Evolutionary conservation across 805 yeast species (phyloP), one percentile per base, ranked within the genome.

Genomic region (Starmerella potacharoeniae): DNA sequence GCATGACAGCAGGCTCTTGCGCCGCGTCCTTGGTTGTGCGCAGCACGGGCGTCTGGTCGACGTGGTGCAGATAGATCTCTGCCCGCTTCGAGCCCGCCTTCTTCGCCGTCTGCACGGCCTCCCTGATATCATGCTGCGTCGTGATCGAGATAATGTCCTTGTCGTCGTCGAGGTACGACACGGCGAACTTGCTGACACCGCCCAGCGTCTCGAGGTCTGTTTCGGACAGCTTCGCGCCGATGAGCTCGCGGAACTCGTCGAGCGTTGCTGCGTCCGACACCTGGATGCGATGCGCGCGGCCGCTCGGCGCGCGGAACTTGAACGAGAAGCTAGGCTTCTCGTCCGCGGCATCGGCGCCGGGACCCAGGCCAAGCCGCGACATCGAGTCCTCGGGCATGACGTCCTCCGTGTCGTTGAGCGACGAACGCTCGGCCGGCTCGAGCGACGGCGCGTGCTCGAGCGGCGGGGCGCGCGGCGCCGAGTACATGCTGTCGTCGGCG

Each of bases 131-230:
- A 62, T 76, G 77, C 62, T 83, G 84, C 3, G 84, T 77, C 0
- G 93, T 84, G 40, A 88, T 79, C 0, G 87, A 81, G 29, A 88
- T 86, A 13, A 83, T 71, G 65, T 88, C 96, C 13, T 86, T 84
- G 63, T 88, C 95, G 63, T 87, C 95, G 64, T 88, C 96, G 34
- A 82, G 66, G 61, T 87, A 87, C 54, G 89, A 82, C 52, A 87
- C 77, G 0, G 87, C 88, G 68, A 80, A 83, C n/a, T 52, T 49
- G 7, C 69, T 71, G 0, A 54, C 52, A 14, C 75, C 75, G 16
- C 75, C 73, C 4, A 77, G 59, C 5, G 62, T 54, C 6, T 60
- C 67, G 16, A 75, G 53, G 56, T 77, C 81, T 1, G 61, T 14
- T 3, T 56, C 56, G 7, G 68, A 66, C 17, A 76, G 64, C 62